Evolutionary conservation across 176 grass and related monocot species (phyloP), one percentile per base, ranked within the genome.

Genomic region (Triticum urartu): DNA sequence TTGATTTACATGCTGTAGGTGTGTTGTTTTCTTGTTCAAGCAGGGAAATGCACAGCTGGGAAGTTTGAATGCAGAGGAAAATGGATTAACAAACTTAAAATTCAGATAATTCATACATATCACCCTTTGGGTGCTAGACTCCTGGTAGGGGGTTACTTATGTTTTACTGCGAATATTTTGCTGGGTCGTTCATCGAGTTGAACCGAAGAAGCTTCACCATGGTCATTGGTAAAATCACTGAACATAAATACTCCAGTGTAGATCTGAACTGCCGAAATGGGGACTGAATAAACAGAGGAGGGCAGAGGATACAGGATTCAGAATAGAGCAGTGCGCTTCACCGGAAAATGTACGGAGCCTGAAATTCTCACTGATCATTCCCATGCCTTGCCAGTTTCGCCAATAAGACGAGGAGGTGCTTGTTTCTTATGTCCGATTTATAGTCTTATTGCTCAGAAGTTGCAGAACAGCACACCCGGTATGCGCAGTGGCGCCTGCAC

Each of bases 201-300:
- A 54, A 54, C 50, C 15, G 14, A 34, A 20, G 5, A 9, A 54
- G 15, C 4, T 69, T 45, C 39, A 78, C 22, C 15, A 20, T 17
- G 21, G 43, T 30, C 72, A 28, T 28, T 33, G 78, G 66, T n/a
- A 17, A 18, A 56, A 11, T 12, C 2, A 7, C 34, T 10, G 7
- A 7, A 43, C 42, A 77, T 38, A 56, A 67, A 42, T 72, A 56
- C 66, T 39, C 43, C 4, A 24, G 72, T 9, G 85, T 80, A 86
- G 70, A 47, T 86, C 83, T 86, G 52, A 63, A 42, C 56, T 54
- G 66, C 45, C 35, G 33, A 20, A 9, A 26, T 21, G 64, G 73
- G 83, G 73, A 73, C 73, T 65, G 50, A 82, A 62, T 89, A 33
- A 83, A 54, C 17, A 18, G 72, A 42, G 13, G 45, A 47, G 17